These are phyloP conservation scores for Phyllosticta citriasiana DNA, from an alignment of 2,329 filamentous ascomycete genomes.

Conservation along the genomic window DNA sequence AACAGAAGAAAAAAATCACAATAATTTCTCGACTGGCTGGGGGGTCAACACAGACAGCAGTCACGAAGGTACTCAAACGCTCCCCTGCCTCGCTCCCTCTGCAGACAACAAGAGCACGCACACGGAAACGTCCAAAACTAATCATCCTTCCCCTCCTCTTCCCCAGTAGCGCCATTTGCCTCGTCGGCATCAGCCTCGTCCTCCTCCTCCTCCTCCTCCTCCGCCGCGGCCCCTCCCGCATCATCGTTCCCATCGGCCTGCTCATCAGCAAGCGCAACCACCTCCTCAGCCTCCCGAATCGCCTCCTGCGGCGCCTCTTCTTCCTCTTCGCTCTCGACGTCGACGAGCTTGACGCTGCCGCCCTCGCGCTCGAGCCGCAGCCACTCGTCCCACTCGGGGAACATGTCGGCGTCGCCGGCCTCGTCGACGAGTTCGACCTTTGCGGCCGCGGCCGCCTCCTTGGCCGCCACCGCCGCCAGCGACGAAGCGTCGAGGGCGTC, in stretches of 20 bases:
- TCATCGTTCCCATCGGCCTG: slow-evolving; percentile 11
- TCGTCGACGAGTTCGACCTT: slow-evolving; percentile 35
- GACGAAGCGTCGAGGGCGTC: slow-evolving; percentile 29
- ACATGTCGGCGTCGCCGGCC: slow-evolving; percentile 64
- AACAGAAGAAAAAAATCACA: no score
- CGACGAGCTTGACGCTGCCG: slow-evolving; percentile 30
- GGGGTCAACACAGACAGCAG: no score
- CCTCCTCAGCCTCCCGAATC: slow-evolving; percentile 11
- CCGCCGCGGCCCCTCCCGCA: not conserved
- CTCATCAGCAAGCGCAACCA: slow-evolving; percentile 19
- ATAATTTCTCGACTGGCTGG: no score
- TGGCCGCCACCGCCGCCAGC: slow-evolving; percentile 34
- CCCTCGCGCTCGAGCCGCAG: slow-evolving; percentile 69
- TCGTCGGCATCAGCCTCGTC: not conserved
- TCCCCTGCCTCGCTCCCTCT: no score
- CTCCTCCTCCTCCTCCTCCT: slow-evolving; percentile 1
- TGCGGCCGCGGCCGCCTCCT: not conserved
- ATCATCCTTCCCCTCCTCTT: no score
- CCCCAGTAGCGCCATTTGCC: not conserved
- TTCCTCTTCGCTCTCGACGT: slow-evolving; percentile 21
- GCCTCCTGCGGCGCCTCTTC: slow-evolving; percentile 20
- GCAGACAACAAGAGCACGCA: no score
- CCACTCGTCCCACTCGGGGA: slow-evolving; percentile 94
- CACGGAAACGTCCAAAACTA: no score
- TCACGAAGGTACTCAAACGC: no score